A percentile compares a stretch with the other conserved stretches of the same genome.
Evolutionary conservation across 257 asterid genomes (phyloP).

Genomic region (Paulownia fortunei): DNA sequence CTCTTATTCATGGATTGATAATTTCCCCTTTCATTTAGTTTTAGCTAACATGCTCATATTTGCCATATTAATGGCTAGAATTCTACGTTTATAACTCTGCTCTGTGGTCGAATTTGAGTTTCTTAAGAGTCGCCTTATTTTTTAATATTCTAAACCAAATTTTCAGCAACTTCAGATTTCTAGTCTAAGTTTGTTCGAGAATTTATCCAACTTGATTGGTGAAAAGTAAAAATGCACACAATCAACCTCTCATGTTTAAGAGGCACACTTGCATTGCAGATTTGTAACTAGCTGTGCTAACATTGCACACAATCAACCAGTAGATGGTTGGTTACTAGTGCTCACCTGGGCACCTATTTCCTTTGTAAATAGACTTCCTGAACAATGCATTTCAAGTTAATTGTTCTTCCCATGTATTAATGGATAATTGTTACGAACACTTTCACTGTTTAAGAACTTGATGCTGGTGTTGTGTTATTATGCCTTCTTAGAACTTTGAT

Average conservation of each 20-base stretch:
- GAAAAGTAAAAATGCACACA: not conserved
- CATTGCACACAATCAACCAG: not conserved
- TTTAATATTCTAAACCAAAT: not conserved
- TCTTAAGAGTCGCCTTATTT: not conserved
- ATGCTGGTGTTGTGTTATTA: constrained; percentile 15
- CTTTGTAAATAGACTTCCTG: not conserved
- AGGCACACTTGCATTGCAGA: not conserved
- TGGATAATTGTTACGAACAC: not conserved
- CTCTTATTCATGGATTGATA: not conserved
- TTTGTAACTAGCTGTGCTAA: not conserved
- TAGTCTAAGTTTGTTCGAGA: not conserved
- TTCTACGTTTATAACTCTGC: not conserved
- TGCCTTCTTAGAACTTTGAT: not conserved
- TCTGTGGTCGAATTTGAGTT: not conserved
- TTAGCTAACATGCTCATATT: not conserved
- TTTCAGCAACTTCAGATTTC: not conserved
- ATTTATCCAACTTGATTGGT: not conserved
- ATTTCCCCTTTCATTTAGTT: not conserved
- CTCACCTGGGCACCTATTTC: not conserved
- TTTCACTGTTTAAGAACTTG: not conserved
- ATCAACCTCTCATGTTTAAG: not conserved
- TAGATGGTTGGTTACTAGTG: not conserved
- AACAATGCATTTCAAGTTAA: not conserved
- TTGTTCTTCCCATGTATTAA: not conserved
- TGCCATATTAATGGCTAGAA: not conserved